Percentiles rank a stretch among this genome's conserved stretches.
Evolutionary conservation across 78 protist species (phyloP).

Genomic region (Dictyostelium intermedium): DNA sequence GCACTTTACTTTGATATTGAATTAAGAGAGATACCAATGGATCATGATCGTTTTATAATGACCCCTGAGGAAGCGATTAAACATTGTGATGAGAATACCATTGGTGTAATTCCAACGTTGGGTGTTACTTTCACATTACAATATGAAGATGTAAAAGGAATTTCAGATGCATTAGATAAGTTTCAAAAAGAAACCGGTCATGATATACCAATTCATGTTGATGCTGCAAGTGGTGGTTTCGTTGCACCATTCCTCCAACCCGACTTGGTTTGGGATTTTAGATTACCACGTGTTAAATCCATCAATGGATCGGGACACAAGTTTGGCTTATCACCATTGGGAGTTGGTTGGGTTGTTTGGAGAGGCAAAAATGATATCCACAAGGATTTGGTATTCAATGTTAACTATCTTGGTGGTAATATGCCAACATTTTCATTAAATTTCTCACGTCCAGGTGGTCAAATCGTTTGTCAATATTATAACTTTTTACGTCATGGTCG

Average conservation of each 20-base stretch:
- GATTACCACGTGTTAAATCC: slow-evolving; percentile 65
- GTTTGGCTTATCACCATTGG: slow-evolving; percentile 67
- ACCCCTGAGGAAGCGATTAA: slow-evolving; percentile 42
- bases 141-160: slow-evolving; percentile 64
- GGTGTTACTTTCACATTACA: slow-evolving; percentile 66
- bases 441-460: slow-evolving; percentile 47
- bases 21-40: slow-evolving; percentile 20
- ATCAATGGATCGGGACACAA: slow-evolving; percentile 76
- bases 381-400: slow-evolving; percentile 51
- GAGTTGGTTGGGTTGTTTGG: slow-evolving; percentile 54
- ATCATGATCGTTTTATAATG: not conserved
- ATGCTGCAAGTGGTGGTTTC: slow-evolving; percentile 85
- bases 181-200: slow-evolving; percentile 45
- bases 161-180: slow-evolving; percentile 33
- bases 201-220: slow-evolving; percentile 79
- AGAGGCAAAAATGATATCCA: slow-evolving; percentile 33
- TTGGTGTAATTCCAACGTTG: slow-evolving; percentile 53
- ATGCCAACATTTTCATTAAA: slow-evolving; percentile 70
- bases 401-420: slow-evolving; percentile 58
- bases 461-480: slow-evolving; percentile 60
- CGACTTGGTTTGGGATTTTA: slow-evolving; percentile 57
- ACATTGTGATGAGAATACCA: slow-evolving; percentile 76
- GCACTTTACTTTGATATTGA: slow-evolving; percentile 70
- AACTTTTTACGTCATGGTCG: slow-evolving; percentile 60
- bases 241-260: slow-evolving; percentile 79